Conservation (phyloP, 2,329 filamentous ascomycete genomes). For the Cladorrhinum sp. region DNA sequence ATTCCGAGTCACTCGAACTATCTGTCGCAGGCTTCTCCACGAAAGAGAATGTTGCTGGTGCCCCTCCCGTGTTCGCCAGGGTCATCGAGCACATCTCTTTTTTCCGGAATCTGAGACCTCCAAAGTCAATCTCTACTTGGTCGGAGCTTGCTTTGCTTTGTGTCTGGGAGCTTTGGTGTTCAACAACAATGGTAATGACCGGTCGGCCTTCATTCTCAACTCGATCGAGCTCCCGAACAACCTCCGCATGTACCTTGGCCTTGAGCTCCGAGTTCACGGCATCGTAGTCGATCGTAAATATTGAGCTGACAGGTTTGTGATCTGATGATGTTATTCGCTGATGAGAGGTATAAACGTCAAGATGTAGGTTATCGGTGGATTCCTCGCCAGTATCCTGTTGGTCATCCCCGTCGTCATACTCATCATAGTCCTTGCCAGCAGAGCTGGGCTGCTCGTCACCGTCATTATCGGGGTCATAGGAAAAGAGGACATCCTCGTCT, state of each 20-base stretch:
- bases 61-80: conserved; percentile 86
- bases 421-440: conserved; percentile 57
- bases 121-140: conserved; percentile 63
- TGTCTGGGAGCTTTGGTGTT: conserved; percentile 48
- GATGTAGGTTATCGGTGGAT: conserved; percentile 51
- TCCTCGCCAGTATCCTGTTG: conserved; percentile 55
- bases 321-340: conserved; percentile 90
- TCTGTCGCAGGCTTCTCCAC: conserved; percentile 63
- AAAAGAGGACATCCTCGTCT: conserved; percentile 81
- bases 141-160: conserved; percentile 41
- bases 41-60: conserved; percentile 75
- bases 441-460: conserved; percentile 41
- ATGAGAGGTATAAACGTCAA: conserved; percentile 77
- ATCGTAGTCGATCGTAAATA: conserved; percentile 83
- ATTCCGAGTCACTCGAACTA: conserved; percentile 35
- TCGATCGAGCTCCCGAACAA: conserved; percentile 82
- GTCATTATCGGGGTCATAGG: conserved; percentile 83
- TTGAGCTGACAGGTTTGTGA: conserved; percentile 84
- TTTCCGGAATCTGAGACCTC: conserved; percentile 66
- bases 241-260: conserved; percentile 77
- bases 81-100: conserved; percentile 67
- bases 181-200: conserved; percentile 76
- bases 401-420: conserved; percentile 55
- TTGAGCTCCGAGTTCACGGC: conserved; percentile 83
- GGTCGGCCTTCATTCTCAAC: conserved; percentile 89